phyloP scores from a whole-genome alignment of 1,139 yeast species.

The Geotrichum restrictum region DNA sequence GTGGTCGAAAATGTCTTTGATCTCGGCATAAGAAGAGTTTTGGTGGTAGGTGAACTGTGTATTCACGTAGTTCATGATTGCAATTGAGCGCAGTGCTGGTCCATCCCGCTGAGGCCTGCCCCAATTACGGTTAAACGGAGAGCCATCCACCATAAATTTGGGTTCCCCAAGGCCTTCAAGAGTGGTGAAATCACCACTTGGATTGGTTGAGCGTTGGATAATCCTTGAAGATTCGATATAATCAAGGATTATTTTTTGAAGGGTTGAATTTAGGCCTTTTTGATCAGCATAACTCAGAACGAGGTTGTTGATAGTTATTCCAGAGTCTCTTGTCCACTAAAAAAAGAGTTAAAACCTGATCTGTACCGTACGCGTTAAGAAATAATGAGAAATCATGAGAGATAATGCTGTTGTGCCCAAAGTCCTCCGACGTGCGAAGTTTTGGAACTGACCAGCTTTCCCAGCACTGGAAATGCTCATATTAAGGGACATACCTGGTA shows the following conservation, averaged over 20 bases:
- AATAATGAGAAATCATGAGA: not conserved
- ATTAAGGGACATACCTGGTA: conserved; percentile 45
- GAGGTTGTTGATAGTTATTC: conserved; percentile 69
- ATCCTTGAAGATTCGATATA: conserved; percentile 57
- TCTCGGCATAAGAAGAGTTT: conserved; percentile 25
- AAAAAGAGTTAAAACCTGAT: too few relatives aligned
- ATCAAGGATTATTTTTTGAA: conserved; percentile 46
- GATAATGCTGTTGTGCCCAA: not conserved
- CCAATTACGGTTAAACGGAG: conserved; percentile 65
- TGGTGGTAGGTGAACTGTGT: conserved; percentile 40
- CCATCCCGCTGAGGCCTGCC: conserved; percentile 97
- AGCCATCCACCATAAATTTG: conserved; percentile 65
- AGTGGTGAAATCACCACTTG: conserved; percentile 59
- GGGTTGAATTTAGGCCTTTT: conserved; percentile 33
- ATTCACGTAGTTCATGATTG: conserved; percentile 57
- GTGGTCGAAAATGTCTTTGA: conserved; percentile 33
- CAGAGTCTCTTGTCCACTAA: conserved; percentile 82
- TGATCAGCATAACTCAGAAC: conserved; percentile 50
- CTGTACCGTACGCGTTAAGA: too few relatives aligned
- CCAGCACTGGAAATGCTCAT: too few relatives aligned
- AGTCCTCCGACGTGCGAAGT: too few relatives aligned
- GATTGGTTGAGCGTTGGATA: conserved; percentile 64
- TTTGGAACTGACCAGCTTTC: too few relatives aligned
- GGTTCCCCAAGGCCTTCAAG: conserved; percentile 78
- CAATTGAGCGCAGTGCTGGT: conserved; percentile 73